Percentiles rank a stretch among this genome's conserved stretches.
Evolutionary conservation across 2,329 filamentous ascomycete genomes (phyloP).

Genomic region (Sporothrix globosa): DNA sequence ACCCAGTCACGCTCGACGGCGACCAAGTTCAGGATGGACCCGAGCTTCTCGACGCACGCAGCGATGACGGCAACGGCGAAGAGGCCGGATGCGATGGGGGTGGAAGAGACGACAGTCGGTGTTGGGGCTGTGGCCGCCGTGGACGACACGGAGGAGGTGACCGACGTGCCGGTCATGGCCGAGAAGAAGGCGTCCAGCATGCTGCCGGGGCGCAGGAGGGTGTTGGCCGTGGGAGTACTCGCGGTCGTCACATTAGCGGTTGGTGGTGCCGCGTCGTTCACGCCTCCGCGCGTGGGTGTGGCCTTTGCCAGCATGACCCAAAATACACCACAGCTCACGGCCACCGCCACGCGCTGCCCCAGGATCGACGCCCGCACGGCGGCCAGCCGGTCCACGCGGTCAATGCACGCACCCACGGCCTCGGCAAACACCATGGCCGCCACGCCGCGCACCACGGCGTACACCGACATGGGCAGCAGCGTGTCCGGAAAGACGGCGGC

Average conservation of each 20-base stretch:
- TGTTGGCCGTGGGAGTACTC: neutral
- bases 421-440: constrained; percentile 63
- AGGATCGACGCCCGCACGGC: constrained; percentile 58
- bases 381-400: constrained; percentile 55
- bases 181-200: constrained; percentile 6
- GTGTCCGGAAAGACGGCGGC: constrained; percentile 61
- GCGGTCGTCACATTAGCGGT: no score
- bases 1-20: constrained; percentile 74
- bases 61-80: constrained; percentile 52
- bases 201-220: neutral
- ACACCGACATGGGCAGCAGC: constrained; percentile 68
- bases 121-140: neutral
- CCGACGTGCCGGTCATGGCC: neutral
- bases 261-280: constrained; percentile 31
- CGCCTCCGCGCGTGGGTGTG: neutral
- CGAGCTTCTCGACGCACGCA: constrained; percentile 71
- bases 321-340: constrained; percentile 53
- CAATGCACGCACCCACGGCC: constrained; percentile 62
- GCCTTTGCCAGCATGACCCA: constrained; percentile 41
- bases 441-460: constrained; percentile 63
- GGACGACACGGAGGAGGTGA: neutral
- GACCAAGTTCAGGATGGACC: constrained; percentile 66
- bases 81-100: constrained; percentile 35
- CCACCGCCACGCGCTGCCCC: constrained; percentile 51
- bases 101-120: neutral